These are phyloP conservation scores for Ampelocalamus luodianensis DNA, from an alignment of 176 grass and related monocot genomes.

Conservation along the genomic window DNA sequence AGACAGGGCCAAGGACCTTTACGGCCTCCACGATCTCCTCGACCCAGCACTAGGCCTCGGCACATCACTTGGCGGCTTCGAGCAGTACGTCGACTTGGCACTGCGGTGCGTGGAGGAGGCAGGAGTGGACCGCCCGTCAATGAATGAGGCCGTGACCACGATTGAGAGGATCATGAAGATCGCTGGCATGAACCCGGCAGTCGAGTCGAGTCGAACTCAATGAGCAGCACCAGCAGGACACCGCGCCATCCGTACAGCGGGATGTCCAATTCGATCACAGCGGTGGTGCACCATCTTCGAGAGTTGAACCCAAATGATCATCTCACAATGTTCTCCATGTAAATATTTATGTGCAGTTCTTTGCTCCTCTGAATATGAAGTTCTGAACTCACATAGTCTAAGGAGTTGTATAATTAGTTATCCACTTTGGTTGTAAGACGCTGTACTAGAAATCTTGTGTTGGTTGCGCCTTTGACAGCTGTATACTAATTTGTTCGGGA, in stretches of 20 bases:
- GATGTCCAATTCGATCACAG: conserved; percentile 60
- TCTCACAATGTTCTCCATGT: background rate
- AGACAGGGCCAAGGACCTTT: conserved; percentile 60
- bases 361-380: background rate
- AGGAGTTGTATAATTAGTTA: background rate
- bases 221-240: conserved; percentile 39
- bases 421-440: background rate
- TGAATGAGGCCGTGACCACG: conserved; percentile 62
- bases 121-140: conserved; percentile 56
- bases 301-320: background rate
- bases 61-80: conserved; percentile 45
- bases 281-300: background rate
- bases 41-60: conserved; percentile 48
- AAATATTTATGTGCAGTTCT: background rate
- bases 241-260: conserved; percentile 59
- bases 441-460: too few relatives aligned
- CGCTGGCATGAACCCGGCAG: conserved; percentile 38
- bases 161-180: conserved; percentile 66
- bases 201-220: conserved; percentile 52
- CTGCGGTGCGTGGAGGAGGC: conserved; percentile 72
- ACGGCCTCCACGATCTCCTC: conserved; percentile 58
- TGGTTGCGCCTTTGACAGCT: too few relatives aligned
- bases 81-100: conserved; percentile 64
- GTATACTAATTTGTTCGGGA: too few relatives aligned
- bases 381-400: background rate